A percentile compares a stretch with the other conserved stretches of the same genome.
Conservation (phyloP, 2,329 filamentous ascomycete species). For the Knufia fluminis region DNA sequence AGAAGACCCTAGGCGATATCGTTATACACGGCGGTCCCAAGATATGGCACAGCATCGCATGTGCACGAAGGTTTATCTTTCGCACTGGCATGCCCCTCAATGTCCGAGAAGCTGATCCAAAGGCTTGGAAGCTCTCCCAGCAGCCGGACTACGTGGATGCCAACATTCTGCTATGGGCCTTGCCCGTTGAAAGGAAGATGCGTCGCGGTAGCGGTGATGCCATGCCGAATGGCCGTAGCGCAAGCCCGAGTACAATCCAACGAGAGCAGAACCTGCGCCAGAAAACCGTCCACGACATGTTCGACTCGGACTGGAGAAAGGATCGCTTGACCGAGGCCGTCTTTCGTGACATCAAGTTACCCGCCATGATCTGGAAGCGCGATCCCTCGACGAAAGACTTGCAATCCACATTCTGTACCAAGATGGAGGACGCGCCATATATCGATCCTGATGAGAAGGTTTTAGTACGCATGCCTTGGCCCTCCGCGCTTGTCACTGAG, state of each 20-base stretch:
- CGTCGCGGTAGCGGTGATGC: slow-evolving; percentile 27
- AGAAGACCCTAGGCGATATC: slow-evolving; percentile 13
- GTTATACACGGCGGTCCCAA: slow-evolving; percentile 64
- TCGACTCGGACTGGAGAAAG: slow-evolving; percentile 63
- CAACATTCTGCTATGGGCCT: slow-evolving; percentile 74
- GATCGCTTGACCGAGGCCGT: slow-evolving; percentile 60
- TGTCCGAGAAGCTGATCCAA: slow-evolving; percentile 54
- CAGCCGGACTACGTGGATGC: slow-evolving; percentile 66
- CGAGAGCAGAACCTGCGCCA: slow-evolving; percentile 46
- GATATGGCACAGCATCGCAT: slow-evolving; percentile 69
- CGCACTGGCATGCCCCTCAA: slow-evolving; percentile 69
- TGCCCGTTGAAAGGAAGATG: slow-evolving; percentile 44
- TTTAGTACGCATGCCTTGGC: slow-evolving; percentile 69
- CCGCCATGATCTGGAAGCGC: slow-evolving; percentile 61
- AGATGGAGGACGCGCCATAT: slow-evolving; percentile 45
- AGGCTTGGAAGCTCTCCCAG: slow-evolving; percentile 22
- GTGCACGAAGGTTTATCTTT: slow-evolving; percentile 75
- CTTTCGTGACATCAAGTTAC: slow-evolving; percentile 57
- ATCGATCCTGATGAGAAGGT: slow-evolving; percentile 58
- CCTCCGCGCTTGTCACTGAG: slow-evolving; percentile 52
- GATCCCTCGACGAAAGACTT: slow-evolving; percentile 54
- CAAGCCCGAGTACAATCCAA: slow-evolving; percentile 8
- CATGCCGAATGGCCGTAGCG: not conserved
- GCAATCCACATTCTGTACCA: slow-evolving; percentile 57
- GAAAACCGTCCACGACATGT: slow-evolving; percentile 64